Base-by-base conservation (phyloP, 2,329 filamentous ascomycete genomes). In the Pseudopyrenochaeta lycopersici region DNA sequence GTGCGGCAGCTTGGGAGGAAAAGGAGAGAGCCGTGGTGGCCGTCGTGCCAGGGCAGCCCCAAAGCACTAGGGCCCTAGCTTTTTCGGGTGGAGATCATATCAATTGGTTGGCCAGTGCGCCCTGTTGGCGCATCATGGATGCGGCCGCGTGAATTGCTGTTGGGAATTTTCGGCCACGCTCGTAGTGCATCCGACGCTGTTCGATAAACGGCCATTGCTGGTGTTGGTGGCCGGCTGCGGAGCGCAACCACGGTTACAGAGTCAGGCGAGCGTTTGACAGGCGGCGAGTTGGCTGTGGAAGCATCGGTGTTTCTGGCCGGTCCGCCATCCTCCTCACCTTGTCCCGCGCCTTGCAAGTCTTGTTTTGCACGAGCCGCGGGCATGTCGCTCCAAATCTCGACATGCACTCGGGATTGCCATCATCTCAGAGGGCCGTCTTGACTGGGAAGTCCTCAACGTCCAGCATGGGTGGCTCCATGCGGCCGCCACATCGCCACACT, bases 21-120 rank as follows among this genome's bases (percentile, higher is more conserved):
- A 61, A 60, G 60, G 58, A 60, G 60, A 60, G 57, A 46, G 60
- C 58, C 49, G 52, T 49, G 46, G 36, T 55, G 56, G 55, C 50
- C 45, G 35, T 38, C 17, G 35, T 23, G 58, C 55, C 60, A 63
- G 53, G 38, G 35, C 31, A 32, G 48, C 57, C 42, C 51, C 54
- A 50, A 20, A 32, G 48, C 57, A 46, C 51, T 58, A 54, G 21
- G 2, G 40, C 36, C 40, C 58, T 63, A 63, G 53, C 35, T 49
- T 27, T 41, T 46, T 36, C 52, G 54, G 50, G 57, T 53, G 54
- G 44, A 49, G 58, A 58, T 56, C 52, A 46, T 46, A 46, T 52
- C 53, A 38, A 60, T 58, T 56, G 54, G 60, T 46, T 29, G 47
- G 55, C 55, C 54, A 49, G 57, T 50, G 60, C 53, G 36, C 36